Evolutionary conservation across 345 rosid genomes (phyloP), one percentile per base, ranked within the genome.

Genomic region (Iberis pinnata): DNA sequence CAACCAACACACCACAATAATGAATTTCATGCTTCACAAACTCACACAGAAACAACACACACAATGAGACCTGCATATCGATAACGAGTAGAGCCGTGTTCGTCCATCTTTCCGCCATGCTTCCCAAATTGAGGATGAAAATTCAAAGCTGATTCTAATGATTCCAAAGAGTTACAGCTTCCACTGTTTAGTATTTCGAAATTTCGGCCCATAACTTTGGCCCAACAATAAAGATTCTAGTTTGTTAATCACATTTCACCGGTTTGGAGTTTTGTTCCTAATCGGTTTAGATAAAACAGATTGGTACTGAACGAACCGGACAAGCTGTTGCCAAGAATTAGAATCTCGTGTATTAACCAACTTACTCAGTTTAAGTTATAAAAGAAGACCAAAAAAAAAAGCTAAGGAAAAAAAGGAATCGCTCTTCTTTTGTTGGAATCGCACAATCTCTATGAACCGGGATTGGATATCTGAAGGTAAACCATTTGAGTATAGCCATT

Each of bases 401-500:
- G 43, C 65, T 59, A 49, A 15, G 38, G 67, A 66, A 43, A 54
- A 24, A 65, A 13, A 38, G 25, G 17, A 39, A 9, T 10, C 19
- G 18, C 42, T 53, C 44, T 24, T 63, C 47, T 56, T 58, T 49
- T 67, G 58, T 60, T 33, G 52, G 42, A 6, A 44, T 27, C 46
- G 9, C 49, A 56, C 44, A 18, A 18, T 62, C 67, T 49, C 64
- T 65, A 75, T 12, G 80, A 78, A 49, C 80, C 67, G 36, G 76
- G 77, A 61, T 80, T 53, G 4, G 97, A 88, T 69, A 85, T 74
- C 74, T 88, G 69, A 68, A 88, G 54, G 70, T 92, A 88, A 16
- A 83, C 97, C 98, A 92, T 92, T 75, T 92, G 98, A 18, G 98
- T 92, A 53, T 92, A 92, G 13, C 97, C 98, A 63, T 85, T 92